Conservation (phyloP, 2,329 filamentous ascomycete species). For the Scytalidium sp. region DNA sequence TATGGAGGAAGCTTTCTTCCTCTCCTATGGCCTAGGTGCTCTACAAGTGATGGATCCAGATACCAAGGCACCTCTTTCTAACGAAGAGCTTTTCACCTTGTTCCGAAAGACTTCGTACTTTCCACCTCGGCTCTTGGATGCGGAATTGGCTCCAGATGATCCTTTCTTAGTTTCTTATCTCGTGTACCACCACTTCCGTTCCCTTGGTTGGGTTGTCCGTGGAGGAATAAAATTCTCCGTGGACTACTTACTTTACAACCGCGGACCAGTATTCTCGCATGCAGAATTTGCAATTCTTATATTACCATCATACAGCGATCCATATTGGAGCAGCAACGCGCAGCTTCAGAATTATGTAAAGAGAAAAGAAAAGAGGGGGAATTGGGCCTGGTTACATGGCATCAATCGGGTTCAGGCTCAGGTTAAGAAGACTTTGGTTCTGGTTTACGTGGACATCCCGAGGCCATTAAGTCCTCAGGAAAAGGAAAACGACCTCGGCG, state of each 20-base stretch:
- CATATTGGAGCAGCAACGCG: slow-evolving; percentile 61
- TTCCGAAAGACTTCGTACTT: slow-evolving; percentile 71
- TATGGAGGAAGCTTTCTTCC: slow-evolving; percentile 87
- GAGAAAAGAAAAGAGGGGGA: slow-evolving; percentile 40
- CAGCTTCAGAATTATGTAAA: slow-evolving; percentile 49
- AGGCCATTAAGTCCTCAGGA: slow-evolving; percentile 46
- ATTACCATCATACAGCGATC: slow-evolving; percentile 74
- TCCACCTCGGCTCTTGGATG: slow-evolving; percentile 44
- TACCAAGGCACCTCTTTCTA: slow-evolving; percentile 44
- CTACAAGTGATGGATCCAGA: slow-evolving; percentile 58
- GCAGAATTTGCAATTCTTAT: slow-evolving; percentile 89
- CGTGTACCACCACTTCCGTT: slow-evolving; percentile 94
- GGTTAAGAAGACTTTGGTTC: slow-evolving; percentile 83
- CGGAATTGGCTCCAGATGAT: slow-evolving; percentile 67
- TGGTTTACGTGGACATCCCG: slow-evolving; percentile 91
- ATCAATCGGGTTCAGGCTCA: slow-evolving; percentile 87
- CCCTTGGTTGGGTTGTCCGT: slow-evolving; percentile 90
- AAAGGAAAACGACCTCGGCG: slow-evolving; percentile 45
- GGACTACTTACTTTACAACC: slow-evolving; percentile 91
- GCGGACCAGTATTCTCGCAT: slow-evolving; percentile 90
- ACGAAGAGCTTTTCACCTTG: slow-evolving; percentile 57
- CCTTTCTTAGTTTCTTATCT: slow-evolving; percentile 83
- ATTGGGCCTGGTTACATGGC: slow-evolving; percentile 84
- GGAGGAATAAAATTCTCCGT: slow-evolving; percentile 92
- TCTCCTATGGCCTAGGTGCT: slow-evolving; percentile 75